Base-by-base conservation (phyloP, 331 rosid species). In the Telfairia occidentalis region DNA sequence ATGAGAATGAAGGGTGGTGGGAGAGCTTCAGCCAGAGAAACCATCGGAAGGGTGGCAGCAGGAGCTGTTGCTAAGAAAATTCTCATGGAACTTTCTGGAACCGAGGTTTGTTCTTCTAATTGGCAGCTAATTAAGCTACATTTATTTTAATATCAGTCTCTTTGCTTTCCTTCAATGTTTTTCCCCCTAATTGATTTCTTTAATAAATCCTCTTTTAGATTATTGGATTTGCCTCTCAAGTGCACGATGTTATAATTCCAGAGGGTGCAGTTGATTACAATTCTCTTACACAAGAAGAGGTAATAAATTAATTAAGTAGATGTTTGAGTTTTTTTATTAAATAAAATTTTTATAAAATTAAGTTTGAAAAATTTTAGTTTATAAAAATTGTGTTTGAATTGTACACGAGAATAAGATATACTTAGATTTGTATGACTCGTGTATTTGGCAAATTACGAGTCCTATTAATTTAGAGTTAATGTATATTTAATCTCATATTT, bases 51-150 rank as follows among this genome's bases (percentile, higher is more conserved):
- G 86, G 98, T 92, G 81, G 98, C 98, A 49, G 86, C 98, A 63
- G 98, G 97, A 75, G 98, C 98, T 64, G 89, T 92, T 66, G 98
- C 98, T 7, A 92, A 92, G 86, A 92, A 90, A 84, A 86, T 92
- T 75, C 93, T 92, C 3, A 83, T 81, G 86, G 63, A 74, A 0
- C 88, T 90, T 59, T 57, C 93, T 40, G 92, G 96, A 82, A 90
- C 93, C 34, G 97, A 92, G 97, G 96, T 92, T 46, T 46, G 40
- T 85, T 78, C 76, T 50, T 66, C 21, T 10, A 35, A 40, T 40
- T 40, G 8, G 45, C 1, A 7, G 45, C 45, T 40, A 40, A 40
- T 40, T 40, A 40, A 43, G 49, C 49, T 43, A 43, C 49, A 7
- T 11, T 24, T 23, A 43, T 10, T 43, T 43, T 10, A 11, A 43